These are phyloP conservation scores for Penicillium sumatraense DNA, from an alignment of 2,329 filamentous ascomycete species.

Conservation along the genomic window DNA sequence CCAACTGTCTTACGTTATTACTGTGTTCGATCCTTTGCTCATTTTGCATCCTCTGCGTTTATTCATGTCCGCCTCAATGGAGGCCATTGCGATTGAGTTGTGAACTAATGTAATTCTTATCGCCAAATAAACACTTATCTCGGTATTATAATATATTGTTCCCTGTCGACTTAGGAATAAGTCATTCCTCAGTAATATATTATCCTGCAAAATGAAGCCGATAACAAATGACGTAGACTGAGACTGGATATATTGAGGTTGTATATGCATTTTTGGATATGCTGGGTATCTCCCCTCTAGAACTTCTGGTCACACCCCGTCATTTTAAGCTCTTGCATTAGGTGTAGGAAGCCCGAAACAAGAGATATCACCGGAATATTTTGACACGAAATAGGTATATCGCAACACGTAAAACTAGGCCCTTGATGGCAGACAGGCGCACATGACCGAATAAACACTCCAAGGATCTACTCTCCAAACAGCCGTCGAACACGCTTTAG, in stretches of 20 bases:
- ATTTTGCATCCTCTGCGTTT: neutral
- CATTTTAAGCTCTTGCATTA: slow-evolving; percentile 6
- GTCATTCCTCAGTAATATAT: too few relatives aligned
- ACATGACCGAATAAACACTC: slow-evolving; percentile 2
- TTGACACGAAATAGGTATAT: slow-evolving; percentile 4
- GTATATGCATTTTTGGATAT: slow-evolving; percentile 23
- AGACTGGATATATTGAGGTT: slow-evolving; percentile 15
- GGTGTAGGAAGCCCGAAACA: slow-evolving; percentile 6
- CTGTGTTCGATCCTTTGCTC: neutral
- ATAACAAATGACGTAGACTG: too few relatives aligned
- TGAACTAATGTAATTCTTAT: neutral
- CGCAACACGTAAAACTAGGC: slow-evolving; percentile 8
- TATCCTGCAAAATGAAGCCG: too few relatives aligned
- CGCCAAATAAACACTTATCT: neutral
- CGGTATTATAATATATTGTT: too few relatives aligned
- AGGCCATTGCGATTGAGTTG: neutral
- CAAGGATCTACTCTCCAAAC: slow-evolving; percentile 59
- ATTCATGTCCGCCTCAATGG: neutral
- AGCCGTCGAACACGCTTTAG: slow-evolving; percentile 80
- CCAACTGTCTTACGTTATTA: neutral
- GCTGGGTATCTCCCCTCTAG: slow-evolving; percentile 30
- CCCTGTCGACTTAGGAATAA: too few relatives aligned
- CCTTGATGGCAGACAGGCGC: slow-evolving; percentile 5
- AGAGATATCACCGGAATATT: slow-evolving; percentile 6
- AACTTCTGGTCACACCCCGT: slow-evolving; percentile 14